Conservation (phyloP, 1,284 basidiomycete species). For the Somion occarium region DNA sequence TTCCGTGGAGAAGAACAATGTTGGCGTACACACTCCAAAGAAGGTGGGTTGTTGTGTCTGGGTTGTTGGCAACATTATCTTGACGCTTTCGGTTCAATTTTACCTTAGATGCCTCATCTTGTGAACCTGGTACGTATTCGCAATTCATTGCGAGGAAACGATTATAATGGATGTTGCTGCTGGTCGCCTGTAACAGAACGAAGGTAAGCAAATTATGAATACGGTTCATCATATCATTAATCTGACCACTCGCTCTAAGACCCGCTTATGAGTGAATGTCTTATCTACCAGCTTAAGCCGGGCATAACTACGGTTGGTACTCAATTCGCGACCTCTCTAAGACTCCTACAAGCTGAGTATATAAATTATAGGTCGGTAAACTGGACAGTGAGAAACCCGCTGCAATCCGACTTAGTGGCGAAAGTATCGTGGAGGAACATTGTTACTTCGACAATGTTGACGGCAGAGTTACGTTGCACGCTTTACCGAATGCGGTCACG, state of each 20-base stretch:
- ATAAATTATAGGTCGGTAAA: slow-evolving; percentile 61
- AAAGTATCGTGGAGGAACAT: slow-evolving; percentile 89
- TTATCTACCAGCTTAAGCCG: slow-evolving; percentile 92
- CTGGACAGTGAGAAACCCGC: slow-evolving; percentile 75
- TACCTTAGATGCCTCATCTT: slow-evolving; percentile 82
- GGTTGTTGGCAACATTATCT: too few relatives aligned
- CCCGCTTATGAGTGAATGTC: slow-evolving; percentile 87
- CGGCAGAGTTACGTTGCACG: slow-evolving; percentile 80
- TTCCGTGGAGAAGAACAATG: slow-evolving; percentile 92
- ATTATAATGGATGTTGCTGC: not conserved
- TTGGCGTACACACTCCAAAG: slow-evolving; percentile 99
- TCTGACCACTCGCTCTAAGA: slow-evolving; percentile 39
- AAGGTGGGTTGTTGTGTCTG: slow-evolving; percentile 57
- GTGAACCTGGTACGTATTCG: slow-evolving; percentile 78
- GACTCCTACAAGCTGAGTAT: slow-evolving; percentile 7
- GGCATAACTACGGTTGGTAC: slow-evolving; percentile 72
- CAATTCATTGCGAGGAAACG: not conserved
- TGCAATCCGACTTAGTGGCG: slow-evolving; percentile 91
- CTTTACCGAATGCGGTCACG: slow-evolving; percentile 78
- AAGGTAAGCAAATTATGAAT: slow-evolving; percentile 45
- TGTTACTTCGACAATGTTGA: slow-evolving; percentile 88
- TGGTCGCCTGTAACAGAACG: slow-evolving; percentile 49
- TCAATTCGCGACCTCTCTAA: too few relatives aligned
- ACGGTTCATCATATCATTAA: slow-evolving; percentile 4
- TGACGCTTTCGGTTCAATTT: too few relatives aligned